Evolutionary conservation across 2,329 filamentous ascomycete species (phyloP).

Genomic region (Colletotrichum chlorophyti): DNA sequence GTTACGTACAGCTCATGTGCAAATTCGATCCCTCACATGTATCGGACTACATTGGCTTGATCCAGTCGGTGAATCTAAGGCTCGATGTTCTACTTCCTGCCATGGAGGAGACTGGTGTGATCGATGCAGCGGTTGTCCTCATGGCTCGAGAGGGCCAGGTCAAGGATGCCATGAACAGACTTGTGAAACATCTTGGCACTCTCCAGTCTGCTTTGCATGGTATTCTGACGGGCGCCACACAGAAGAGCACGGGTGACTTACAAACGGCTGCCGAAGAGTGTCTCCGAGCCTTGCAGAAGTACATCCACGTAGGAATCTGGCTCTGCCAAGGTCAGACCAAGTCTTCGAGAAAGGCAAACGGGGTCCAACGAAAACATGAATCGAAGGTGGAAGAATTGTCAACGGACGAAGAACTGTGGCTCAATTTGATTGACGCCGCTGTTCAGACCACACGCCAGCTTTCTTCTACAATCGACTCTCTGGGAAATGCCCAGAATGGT

Average conservation of each 20-base stretch:
- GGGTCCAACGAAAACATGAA: conserved; percentile 57
- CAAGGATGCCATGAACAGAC: conserved; percentile 80
- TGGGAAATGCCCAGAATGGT: conserved; percentile 25
- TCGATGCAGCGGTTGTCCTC: conserved; percentile 91
- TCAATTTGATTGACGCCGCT: conserved; percentile 65
- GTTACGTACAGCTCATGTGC: conserved; percentile 92
- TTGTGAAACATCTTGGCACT: conserved; percentile 81
- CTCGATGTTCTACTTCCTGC: conserved; percentile 78
- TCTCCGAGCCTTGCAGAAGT: conserved; percentile 82
- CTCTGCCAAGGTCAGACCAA: conserved; percentile 87
- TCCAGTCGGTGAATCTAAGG: conserved; percentile 79
- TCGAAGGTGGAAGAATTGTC: conserved; percentile 52
- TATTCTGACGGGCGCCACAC: conserved; percentile 67
- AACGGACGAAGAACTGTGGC: conserved; percentile 63
- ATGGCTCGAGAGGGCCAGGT: conserved; percentile 89
- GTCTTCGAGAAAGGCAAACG: conserved; percentile 53
- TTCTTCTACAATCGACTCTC: conserved; percentile 59
- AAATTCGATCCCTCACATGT: conserved; percentile 82
- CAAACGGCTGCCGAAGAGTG: conserved; percentile 76
- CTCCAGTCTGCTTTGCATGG: conserved; percentile 81
- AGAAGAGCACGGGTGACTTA: conserved; percentile 57
- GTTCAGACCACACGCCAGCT: conserved; percentile 70
- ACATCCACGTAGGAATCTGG: conserved; percentile 93
- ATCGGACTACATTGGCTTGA: conserved; percentile 78
- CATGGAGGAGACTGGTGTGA: conserved; percentile 87